phyloP scores from a whole-genome alignment of 2,329 filamentous ascomycete species.

The Fusarium sp. region DNA sequence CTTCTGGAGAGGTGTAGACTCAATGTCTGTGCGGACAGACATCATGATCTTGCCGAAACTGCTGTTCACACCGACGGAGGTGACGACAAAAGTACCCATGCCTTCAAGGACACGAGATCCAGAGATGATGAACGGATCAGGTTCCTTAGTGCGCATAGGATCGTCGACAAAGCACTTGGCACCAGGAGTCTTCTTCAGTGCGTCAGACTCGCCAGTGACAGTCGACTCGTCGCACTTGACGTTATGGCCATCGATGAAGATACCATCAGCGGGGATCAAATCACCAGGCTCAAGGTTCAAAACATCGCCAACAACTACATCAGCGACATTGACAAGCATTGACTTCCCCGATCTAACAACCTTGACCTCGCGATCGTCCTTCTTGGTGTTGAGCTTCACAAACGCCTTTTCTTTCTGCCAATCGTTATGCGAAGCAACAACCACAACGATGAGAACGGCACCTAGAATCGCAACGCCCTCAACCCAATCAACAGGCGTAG shows the following conservation, averaged over 20 bases:
- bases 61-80: slow-evolving; percentile 76
- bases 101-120: slow-evolving; percentile 81
- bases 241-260: slow-evolving; percentile 19
- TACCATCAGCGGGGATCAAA: slow-evolving; percentile 9
- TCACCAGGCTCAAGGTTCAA: slow-evolving; percentile 18
- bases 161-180: slow-evolving; percentile 76
- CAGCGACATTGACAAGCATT: slow-evolving; percentile 6
- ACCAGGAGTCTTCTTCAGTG: slow-evolving; percentile 72
- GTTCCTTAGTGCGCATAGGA: slow-evolving; percentile 72
- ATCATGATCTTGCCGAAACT: slow-evolving; percentile 80
- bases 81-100: slow-evolving; percentile 73
- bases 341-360: slow-evolving; percentile 16
- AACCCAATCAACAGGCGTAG: slow-evolving; percentile 19
- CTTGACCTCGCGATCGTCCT: slow-evolving; percentile 25
- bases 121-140: slow-evolving; percentile 89
- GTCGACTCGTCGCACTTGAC: slow-evolving; percentile 22
- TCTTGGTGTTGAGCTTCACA: slow-evolving; percentile 21
- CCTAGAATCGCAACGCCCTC: slow-evolving; percentile 19
- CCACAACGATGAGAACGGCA: slow-evolving; percentile 10
- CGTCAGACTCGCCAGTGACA: slow-evolving; percentile 78
- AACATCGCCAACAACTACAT: slow-evolving; percentile 13
- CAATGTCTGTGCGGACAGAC: slow-evolving; percentile 75
- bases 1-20: slow-evolving; percentile 78
- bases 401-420: slow-evolving; percentile 24
- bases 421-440: slow-evolving; percentile 20